These are phyloP conservation scores for Panellus pusillus DNA, from an alignment of 768 basidiomycete genomes.

Conservation along the genomic window DNA sequence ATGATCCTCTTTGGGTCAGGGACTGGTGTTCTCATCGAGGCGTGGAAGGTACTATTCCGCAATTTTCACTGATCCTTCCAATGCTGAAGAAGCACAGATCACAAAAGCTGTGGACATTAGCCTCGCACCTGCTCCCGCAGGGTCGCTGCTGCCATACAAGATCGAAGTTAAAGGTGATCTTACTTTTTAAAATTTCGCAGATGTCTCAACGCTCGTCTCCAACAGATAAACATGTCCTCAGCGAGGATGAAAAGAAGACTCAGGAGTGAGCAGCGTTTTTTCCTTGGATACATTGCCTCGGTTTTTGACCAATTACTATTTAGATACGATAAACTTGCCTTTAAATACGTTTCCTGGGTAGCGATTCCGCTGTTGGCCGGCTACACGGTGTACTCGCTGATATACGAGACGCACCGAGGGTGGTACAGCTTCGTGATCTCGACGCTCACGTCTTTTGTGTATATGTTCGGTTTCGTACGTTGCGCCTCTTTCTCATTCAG, in stretches of 20 bases:
- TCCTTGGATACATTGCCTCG: background rate
- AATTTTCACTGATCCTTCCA: conserved; percentile 7
- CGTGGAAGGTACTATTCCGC: conserved; percentile 75
- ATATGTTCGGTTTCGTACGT: conserved; percentile 98
- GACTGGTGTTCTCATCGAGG: conserved; percentile 80
- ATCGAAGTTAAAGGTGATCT: conserved; percentile 74
- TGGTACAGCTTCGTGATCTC: conserved; percentile 98
- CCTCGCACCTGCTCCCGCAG: conserved; percentile 58
- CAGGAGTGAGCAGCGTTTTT: conserved; percentile 70
- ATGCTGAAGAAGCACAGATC: conserved; percentile 47
- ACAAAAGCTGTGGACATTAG: conserved; percentile 90
- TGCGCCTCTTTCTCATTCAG: background rate
- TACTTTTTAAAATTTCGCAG: conserved; percentile 3
- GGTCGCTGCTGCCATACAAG: conserved; percentile 73
- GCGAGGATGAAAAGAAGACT: conserved; percentile 95
- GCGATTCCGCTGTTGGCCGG: conserved; percentile 77
- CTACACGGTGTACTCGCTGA: conserved; percentile 78
- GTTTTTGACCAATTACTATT: conserved; percentile 8
- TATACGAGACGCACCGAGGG: conserved; percentile 83
- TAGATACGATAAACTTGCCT: conserved; percentile 90
- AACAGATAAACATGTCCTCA: conserved; percentile 92
- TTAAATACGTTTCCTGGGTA: conserved; percentile 91
- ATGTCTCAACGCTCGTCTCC: conserved; percentile 8
- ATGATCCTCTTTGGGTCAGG: conserved; percentile 94
- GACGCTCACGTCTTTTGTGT: conserved; percentile 89